Base-by-base conservation (phyloP, 345 rosid genomes). In the Eutrema yunnanense region DNA sequence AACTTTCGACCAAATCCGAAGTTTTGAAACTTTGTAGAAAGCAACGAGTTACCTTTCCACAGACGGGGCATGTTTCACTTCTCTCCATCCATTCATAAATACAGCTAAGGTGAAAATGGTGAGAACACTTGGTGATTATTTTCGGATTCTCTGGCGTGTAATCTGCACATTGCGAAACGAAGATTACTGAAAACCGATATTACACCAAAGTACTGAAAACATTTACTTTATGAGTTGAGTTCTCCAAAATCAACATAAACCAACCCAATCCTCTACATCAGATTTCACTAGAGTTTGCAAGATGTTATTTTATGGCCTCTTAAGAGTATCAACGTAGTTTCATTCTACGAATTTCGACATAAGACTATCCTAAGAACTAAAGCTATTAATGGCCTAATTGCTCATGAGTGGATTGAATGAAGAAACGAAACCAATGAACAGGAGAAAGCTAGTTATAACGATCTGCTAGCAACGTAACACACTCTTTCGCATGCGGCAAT, bases 51-150 rank as follows among this genome's bases (percentile, higher is more conserved):
- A 95, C 99, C 99, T 87, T 90, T 81, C 99, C 97, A 71, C 99
- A 95, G 69, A 95, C 96, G 2, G 99, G 98, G 57, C 99, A 95
- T 56, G 76, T 86, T 42, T 95, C 98, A 84, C 98, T 95, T 90
- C 99, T 92, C 83, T 95, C 99, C 98, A 87, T 95, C 99, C 99
- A 95, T 82, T 92, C 99, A 74, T 88, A 95, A 65, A 95, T 95
- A 81, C 99, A 95, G 76, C 99, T 90, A 44, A 95, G 99, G 82
- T 95, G 99, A 76, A 90, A 95, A 87, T 92, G 98, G 83, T 95
- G 99, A 74, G 79, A 87, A 60, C 99, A 95, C 51, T 88, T 87
- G 46, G 98, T 90, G 76, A 87, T 67, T 81, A 95, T 95, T 84
- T 86, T 95, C 22, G 98, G 98, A 83, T 95, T 92, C 82, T 92